Conservation (phyloP, 78 protist genomes). For the Bigelowiella natans region DNA sequence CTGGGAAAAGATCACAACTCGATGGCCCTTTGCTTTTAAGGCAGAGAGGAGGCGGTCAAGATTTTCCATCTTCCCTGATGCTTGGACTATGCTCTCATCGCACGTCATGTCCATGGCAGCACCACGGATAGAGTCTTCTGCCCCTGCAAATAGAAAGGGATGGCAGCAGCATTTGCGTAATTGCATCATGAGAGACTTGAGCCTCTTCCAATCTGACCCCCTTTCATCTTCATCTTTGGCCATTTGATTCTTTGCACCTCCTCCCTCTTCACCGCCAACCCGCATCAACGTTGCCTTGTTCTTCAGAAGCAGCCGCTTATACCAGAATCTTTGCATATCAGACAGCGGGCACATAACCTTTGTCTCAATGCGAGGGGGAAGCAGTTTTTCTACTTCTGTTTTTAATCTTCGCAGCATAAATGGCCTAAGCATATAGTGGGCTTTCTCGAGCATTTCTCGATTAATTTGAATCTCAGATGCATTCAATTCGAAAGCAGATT, state of each 20-base stretch:
- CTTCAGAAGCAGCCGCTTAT: not conserved
- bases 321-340: slow-evolving; percentile 29
- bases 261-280: not conserved
- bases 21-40: slow-evolving; percentile 48
- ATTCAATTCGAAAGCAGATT: not conserved
- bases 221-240: not conserved
- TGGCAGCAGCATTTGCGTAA: slow-evolving; percentile 60
- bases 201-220: not conserved
- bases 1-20: slow-evolving; percentile 68
- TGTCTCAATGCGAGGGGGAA: slow-evolving; percentile 66
- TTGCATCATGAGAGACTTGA: slow-evolving; percentile 33
- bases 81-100: not conserved
- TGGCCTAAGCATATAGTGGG: slow-evolving; percentile 73
- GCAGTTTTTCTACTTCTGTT: slow-evolving; percentile 70
- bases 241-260: not conserved
- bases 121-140: slow-evolving; percentile 62
- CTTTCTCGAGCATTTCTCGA: slow-evolving; percentile 15
- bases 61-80: slow-evolving; percentile 71
- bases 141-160: slow-evolving; percentile 56
- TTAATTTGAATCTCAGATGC: not conserved
- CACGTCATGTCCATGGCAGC: not conserved
- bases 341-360: slow-evolving; percentile 11
- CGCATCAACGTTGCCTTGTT: not conserved
- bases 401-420: slow-evolving; percentile 84
- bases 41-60: slow-evolving; percentile 66